Base-by-base conservation (phyloP, 1,139 yeast genomes). In the Blastobotrys proliferans region DNA sequence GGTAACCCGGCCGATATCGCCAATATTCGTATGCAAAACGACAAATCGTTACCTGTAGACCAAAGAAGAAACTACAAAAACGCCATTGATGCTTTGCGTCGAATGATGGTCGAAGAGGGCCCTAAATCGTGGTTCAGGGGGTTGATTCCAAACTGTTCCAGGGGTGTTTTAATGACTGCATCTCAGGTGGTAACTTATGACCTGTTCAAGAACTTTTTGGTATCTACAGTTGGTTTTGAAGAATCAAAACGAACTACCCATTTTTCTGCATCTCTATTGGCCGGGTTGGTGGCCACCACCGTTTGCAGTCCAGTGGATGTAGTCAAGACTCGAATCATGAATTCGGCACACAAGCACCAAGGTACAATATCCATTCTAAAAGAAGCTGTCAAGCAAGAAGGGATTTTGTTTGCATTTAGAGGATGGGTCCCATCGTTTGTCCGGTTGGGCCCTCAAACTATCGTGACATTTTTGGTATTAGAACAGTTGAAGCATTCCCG, bases 241-340 rank as follows among this genome's bases (percentile, higher is more conserved):
- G 78, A 86, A 30, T 66, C 74, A 20, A 74, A 80, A 44, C 79
- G 79, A 52, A 60, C 79, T 0, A 85, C 95, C 2, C 95, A 86
- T 62, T 85, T 87, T 58, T 60, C 80, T 26, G 85, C 94, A 0
- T 81, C 90, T 3, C 68, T 85, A 47, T 61, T 83, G 50, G 94
- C 95, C 0, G 95, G 95, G 10, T 68, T 86, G 29, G 88, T 85
- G 9, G 95, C 95, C 4, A 86, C 95, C 1, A 87, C 95, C 0
- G 83, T 85, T 17, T 87, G 95, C 62, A 83, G 94, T 1, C 95
- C 95, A 0, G 95, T 92, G 8, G 95, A 87, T 63, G 96, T 87
- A 8, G 82, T 87, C 41, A 87, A 86, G 64, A 87, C 95, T 1
- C 72, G 94, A 58, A 82, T 86, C 48, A 87, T 87, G 95, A 82